These are phyloP conservation scores for Talaromyces albobiverticillius DNA, from an alignment of 2,329 filamentous ascomycete species.

Conservation along the genomic window DNA sequence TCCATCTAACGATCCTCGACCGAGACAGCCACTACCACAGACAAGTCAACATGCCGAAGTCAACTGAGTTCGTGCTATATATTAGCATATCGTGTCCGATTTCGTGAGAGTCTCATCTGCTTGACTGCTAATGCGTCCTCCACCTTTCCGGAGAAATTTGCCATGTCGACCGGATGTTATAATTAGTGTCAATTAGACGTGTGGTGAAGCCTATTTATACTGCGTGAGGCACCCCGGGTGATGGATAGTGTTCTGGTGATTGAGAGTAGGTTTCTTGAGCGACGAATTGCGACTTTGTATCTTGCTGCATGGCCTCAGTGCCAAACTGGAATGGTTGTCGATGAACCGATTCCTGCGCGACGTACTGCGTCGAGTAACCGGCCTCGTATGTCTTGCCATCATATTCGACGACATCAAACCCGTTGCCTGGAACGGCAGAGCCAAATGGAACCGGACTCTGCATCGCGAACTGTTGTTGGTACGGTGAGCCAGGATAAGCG, in stretches of 20 bases:
- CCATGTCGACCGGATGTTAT: not conserved
- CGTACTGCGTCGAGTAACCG: constrained; percentile 18
- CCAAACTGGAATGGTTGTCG: constrained; percentile 12
- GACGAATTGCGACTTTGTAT: not conserved
- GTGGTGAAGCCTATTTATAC: not conserved
- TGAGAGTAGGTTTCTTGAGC: not conserved
- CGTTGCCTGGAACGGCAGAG: constrained; percentile 18
- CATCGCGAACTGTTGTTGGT: constrained; percentile 16
- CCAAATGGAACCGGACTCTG: constrained; percentile 1
- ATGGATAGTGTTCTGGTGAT: constrained; percentile 2
- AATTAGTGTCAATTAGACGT: not conserved
- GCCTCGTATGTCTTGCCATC: constrained; percentile 26
- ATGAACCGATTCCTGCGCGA: constrained; percentile 1
- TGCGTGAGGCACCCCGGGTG: constrained; percentile 8
- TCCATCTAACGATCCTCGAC: not conserved
- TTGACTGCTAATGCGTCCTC: not conserved
- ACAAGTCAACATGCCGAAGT: not conserved
- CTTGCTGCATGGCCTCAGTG: not conserved
- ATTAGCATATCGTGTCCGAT: not conserved
- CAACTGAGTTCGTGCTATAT: not conserved
- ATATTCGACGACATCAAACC: constrained; percentile 27
- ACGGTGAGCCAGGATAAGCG: constrained; percentile 14
- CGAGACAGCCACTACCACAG: constrained; percentile 9
- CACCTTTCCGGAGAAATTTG: not conserved
- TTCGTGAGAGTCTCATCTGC: not conserved